phyloP scores from a whole-genome alignment of 2,329 filamentous ascomycete genomes.

The Neofusicoccum ribis region DNA sequence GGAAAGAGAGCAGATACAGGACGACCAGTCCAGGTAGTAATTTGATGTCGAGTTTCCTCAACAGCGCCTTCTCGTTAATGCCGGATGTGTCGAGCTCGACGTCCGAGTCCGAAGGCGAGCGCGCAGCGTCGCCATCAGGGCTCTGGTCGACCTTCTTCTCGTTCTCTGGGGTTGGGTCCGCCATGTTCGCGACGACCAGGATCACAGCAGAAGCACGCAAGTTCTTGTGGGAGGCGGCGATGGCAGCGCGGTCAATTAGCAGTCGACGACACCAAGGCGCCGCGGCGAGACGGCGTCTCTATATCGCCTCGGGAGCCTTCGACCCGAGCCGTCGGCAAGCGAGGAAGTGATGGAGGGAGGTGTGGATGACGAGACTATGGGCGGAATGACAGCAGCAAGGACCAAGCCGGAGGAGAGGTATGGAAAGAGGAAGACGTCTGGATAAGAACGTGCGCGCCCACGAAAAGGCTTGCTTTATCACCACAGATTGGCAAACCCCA shows the following conservation, averaged over 20 bases:
- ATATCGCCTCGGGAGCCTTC: not conserved
- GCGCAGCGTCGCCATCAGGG: not conserved
- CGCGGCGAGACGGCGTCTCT: too few species aligned
- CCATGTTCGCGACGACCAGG: not conserved
- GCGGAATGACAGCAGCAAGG: not conserved
- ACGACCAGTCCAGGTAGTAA: constrained; percentile 45
- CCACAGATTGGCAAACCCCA: not conserved
- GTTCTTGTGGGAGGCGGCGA: not conserved
- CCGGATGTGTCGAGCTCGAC: constrained; percentile 25
- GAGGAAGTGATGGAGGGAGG: not conserved
- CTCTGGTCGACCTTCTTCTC: constrained; percentile 5
- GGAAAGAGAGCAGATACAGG: constrained; percentile 41
- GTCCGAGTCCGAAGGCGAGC: constrained; percentile 3
- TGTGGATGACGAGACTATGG: not conserved
- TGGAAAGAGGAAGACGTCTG: not conserved
- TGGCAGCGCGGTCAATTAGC: too few species aligned
- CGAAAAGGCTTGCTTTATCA: not conserved
- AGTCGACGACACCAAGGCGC: not conserved
- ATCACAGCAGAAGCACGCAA: not conserved
- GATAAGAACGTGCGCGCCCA: not conserved
- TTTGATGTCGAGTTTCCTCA: constrained; percentile 56
- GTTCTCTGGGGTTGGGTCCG: not conserved
- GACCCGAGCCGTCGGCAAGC: not conserved
- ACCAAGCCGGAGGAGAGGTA: not conserved
- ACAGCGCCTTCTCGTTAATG: constrained; percentile 58